Evolutionary conservation across 805 yeast genomes (phyloP), one percentile per base, ranked within the genome.

Genomic region (Cyberlindnera mrakii): DNA sequence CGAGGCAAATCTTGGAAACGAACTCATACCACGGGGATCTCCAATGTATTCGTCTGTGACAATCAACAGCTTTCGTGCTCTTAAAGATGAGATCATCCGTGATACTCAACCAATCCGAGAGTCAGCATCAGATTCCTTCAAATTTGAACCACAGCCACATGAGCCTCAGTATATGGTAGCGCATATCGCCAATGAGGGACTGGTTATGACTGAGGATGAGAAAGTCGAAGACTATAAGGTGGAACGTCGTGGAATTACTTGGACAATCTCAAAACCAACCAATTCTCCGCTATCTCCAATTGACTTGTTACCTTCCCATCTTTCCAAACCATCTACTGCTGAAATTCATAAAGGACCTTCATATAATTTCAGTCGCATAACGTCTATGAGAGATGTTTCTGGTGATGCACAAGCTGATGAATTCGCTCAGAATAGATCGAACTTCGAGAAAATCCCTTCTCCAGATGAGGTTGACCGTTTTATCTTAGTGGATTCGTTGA

Each of bases 391-490:
- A 29, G 29, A 37, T 19, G 11, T 37, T 13, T 29, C 33, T 6
- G 33, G 30, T 17, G 30, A 6, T 13, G 8, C 6, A 9, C 19
- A 33, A 33, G 17, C 16, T 33, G 35, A n/a, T 13, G 35, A n/a
- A 15, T 11, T 17, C 13, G 19, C 11, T 23, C 27, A 23, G 27
- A 23, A 23, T 9, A 23, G 10, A 23, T 23, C 27, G 27, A 23
- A 23, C 10, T 23, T 23, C 9, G 27, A 23, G 27, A 23, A 23
- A 23, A 6, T 23, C 27, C 27, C 40, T 17, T 33, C 42, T 31
- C 15, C 42, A 8, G 42, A 40, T 13, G 42, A 34, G n/a, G 19
- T 31, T 23, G 36, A 33, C 15, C 35, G 41, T 32, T 6, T 13
- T n/a, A 31, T 19, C 10, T n/a, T 40, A 13, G 34, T 33, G 15